These are phyloP conservation scores for Aspergillus pseudonomiae DNA, from an alignment of 2,329 filamentous ascomycete species.

Conservation along the genomic window DNA sequence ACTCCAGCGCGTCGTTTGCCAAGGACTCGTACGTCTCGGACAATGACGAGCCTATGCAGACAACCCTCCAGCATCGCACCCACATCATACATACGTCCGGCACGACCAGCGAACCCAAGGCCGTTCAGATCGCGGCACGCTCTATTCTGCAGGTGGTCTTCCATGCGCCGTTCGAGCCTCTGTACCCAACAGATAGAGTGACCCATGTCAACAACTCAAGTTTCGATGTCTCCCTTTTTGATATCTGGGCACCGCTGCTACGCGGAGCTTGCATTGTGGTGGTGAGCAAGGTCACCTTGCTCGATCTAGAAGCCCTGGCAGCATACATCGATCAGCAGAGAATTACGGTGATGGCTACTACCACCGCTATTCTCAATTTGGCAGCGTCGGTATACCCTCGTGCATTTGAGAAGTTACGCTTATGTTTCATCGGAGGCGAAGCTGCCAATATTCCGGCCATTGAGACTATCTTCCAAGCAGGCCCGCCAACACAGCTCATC, in stretches of 20 bases:
- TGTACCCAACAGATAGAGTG: constrained; percentile 17
- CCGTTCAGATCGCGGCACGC: constrained; percentile 25
- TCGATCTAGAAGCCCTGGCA: background rate
- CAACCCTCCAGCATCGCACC: constrained; percentile 3
- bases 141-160: constrained; percentile 24
- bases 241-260: constrained; percentile 26
- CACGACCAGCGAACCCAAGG: constrained; percentile 26
- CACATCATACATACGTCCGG: constrained; percentile 29
- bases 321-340: background rate
- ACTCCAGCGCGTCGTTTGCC: background rate
- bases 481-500: constrained; percentile 21
- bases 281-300: background rate
- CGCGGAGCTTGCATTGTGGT: constrained; percentile 22
- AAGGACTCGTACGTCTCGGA: background rate
- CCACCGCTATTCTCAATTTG: background rate
- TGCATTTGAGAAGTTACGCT: background rate
- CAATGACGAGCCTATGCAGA: background rate
- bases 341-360: background rate
- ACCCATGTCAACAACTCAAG: constrained; percentile 26
- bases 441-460: constrained; percentile 21
- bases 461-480: constrained; percentile 16
- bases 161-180: constrained; percentile 21
- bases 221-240: constrained; percentile 31
- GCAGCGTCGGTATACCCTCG: background rate
- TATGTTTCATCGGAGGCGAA: constrained; percentile 20